Evolutionary conservation across 306 rosid genomes (phyloP), one percentile per base, ranked within the genome.

Genomic region (Vachellia pachyceras): DNA sequence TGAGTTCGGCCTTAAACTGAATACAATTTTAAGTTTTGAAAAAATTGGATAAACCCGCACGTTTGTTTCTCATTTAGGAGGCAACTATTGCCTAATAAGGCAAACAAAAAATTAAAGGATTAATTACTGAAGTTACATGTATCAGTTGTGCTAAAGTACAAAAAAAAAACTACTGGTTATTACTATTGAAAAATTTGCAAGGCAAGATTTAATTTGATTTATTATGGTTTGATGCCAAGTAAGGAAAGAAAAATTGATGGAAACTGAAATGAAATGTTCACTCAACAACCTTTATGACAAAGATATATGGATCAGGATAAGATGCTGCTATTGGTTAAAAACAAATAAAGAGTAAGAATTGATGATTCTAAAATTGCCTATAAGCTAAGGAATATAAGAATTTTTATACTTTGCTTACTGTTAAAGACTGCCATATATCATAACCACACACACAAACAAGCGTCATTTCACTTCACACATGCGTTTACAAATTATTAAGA

Each of bases 381-480:
- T 46, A 44, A 23, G 75, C 58, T 10, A 23, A 70, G 58, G 57
- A 69, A 70, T 70, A 44, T 29, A 29, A 70, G 75, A 44, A 44
- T 70, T 70, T 45, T 45, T 29, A 0, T 29, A 20, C 20, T 46
- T 70, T 70, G 75, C 75, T 70, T 70, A 14, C 58, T 45, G 18
- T 25, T 46, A 14, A 70, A 70, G 75, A 25, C 46, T 70, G 39
- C 40, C 20, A 25, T 22, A 14, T 23, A 57, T 57, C 57, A 42
- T 22, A 42, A 13, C 75, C 33, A 2, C 33, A 29, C 2, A 29
- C 2, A 29, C 42, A 69, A 12, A 35, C n/a, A 45, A 5, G 23
- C 41, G 72, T 66, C 72, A 66, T 39, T 37, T 60, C 57, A 13
- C 18, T 60, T 25, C 57, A 50, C 57, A 23, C 36, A 23, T 25